phyloP scores from a whole-genome alignment of 352 stramenopile species.

The Hyaloperonospora arabidopsidis region DNA sequence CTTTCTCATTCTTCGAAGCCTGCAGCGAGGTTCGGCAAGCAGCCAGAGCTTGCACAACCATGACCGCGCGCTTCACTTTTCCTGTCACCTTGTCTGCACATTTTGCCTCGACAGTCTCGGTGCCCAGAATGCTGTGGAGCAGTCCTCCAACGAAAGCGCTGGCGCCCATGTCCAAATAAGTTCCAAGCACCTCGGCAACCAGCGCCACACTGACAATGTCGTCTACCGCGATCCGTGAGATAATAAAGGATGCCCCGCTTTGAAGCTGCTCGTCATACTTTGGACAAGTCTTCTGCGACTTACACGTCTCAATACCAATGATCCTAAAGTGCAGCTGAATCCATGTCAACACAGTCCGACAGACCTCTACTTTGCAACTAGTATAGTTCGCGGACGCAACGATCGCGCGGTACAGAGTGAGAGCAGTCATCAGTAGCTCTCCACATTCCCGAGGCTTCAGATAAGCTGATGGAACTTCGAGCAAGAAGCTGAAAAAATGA shows the following conservation, averaged over 20 bases:
- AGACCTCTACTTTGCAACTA: constrained; percentile 11
- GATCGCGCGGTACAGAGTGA: constrained; percentile 23
- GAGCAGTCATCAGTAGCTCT: constrained; percentile 16
- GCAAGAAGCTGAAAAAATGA: constrained; percentile 29
- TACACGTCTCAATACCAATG: constrained; percentile 15
- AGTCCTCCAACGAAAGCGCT: constrained; percentile 33
- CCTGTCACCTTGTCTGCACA: constrained; percentile 2
- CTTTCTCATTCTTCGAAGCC: constrained; percentile 21
- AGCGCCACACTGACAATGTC: constrained; percentile 13
- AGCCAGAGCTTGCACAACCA: constrained; percentile 35
- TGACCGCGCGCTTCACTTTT: constrained; percentile 20
- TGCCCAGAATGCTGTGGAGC: constrained; percentile 15
- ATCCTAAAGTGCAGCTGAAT: constrained; percentile 23
- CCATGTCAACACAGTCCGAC: constrained; percentile 20
- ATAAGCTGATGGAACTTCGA: constrained; percentile 30
- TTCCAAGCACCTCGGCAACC: constrained; percentile 27
- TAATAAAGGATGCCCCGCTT: constrained; percentile 15
- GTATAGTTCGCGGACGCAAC: neutral
- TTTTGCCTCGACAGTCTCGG: constrained; percentile 5
- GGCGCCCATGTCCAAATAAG: constrained; percentile 23
- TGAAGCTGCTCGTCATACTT: constrained; percentile 13
- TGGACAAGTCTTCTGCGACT: constrained; percentile 2
- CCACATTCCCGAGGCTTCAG: constrained; percentile 25
- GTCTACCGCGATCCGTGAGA: constrained; percentile 21
- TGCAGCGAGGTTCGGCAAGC: constrained; percentile 9